Base-by-base conservation (phyloP, 2,329 filamentous ascomycete species). In the Ramichloridium luteum region DNA sequence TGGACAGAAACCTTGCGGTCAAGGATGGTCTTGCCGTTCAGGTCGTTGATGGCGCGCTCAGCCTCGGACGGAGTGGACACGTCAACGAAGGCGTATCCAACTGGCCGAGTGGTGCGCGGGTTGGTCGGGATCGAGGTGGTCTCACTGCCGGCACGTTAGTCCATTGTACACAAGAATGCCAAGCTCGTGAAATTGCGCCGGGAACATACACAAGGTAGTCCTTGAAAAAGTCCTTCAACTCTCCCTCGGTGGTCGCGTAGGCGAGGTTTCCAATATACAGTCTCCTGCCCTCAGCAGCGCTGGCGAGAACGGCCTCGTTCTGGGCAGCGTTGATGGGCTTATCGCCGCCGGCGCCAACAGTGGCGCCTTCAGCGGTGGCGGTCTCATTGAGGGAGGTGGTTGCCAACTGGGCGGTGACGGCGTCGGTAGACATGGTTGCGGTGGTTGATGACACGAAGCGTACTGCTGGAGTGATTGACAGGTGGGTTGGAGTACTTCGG, bases 231-330 rank as follows among this genome's bases (percentile, higher is more conserved):
- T 90, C 82, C 74, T 92, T 93, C 75, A 98, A 84, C 79, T 94
- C 85, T 80, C 82, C 90, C 82, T 96, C 90, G 64, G 85, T 93
- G 78, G 90, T 96, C 79, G 88, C 86, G 66, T 98, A 98, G 58
- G 90, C 90, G 77, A 98, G 82, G 74, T 98, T 98, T 73, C 90
- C 90, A 72, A 98, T 96, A 72, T 98, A 98, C 57, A 98, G 80
- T 70, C 90, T 84, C 72, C 90, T 84, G 64, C 90, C 88, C 74
- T 98, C 90, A 65, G 88, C 86, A 64, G 90, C 90, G 70, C 85
- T 93, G 67, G 85, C 84, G 63, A 90, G 79, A 59, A 90, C 85
- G 62, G 86, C 85, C 64, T 93, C 85, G 60, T 83, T 80, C 66
- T 80, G 73, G 54, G 78, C 70, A 56, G 73, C 67, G 64, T 81